Conservation (phyloP, 345 rosid species). For the Gossypium longicalyx region DNA sequence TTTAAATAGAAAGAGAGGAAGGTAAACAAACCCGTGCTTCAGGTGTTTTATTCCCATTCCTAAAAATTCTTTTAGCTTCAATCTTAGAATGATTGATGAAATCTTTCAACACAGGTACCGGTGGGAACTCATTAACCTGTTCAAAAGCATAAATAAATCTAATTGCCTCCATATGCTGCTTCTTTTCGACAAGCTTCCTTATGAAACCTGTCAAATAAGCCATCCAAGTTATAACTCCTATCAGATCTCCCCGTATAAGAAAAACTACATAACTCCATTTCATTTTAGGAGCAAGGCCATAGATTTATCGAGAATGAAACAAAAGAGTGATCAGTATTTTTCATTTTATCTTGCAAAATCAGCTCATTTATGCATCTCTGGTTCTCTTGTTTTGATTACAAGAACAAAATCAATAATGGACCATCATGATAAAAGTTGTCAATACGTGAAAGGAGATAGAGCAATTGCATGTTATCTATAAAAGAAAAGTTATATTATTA, state of each 20-base stretch:
- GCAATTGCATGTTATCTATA: not conserved
- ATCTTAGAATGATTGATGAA: constrained; percentile 25
- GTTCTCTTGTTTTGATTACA: not conserved
- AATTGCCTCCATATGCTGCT: constrained; percentile 29
- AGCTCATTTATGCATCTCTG: too few relatives aligned
- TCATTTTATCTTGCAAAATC: not conserved
- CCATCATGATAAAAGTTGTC: not conserved
- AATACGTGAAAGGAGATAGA: not conserved
- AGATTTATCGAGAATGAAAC: not conserved
- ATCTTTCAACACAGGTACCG: constrained; percentile 30
- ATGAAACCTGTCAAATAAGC: constrained; percentile 13
- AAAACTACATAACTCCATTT: not conserved
- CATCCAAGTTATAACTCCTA: not conserved
- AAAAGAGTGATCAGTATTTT: not conserved
- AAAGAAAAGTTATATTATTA: not conserved
- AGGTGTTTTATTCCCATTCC: constrained; percentile 6
- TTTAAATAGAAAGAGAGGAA: not conserved
- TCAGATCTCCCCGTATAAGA: not conserved
- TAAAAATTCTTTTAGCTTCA: constrained; percentile 8
- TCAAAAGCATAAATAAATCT: constrained; percentile 30
- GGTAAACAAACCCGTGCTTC: constrained; percentile 15
- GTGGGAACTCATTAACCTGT: constrained; percentile 32
- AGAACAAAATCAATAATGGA: not conserved
- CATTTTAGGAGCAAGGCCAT: not conserved
- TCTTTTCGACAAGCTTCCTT: constrained; percentile 25